phyloP scores from a whole-genome alignment of 2,329 filamentous ascomycete species.

The Bisporella sp. region DNA sequence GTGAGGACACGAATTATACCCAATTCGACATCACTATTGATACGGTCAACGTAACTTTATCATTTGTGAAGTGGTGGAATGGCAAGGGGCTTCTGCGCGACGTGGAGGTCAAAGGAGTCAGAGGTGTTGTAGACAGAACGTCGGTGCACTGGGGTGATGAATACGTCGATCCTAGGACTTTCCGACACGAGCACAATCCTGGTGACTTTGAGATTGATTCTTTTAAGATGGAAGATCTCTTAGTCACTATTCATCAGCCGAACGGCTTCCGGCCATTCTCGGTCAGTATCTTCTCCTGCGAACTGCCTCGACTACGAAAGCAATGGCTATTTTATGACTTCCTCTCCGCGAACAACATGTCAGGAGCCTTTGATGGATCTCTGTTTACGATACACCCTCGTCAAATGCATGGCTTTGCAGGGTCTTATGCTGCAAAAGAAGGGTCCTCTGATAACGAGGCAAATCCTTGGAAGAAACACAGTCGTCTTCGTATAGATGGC shows the following conservation, averaged over 20 bases:
- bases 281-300: slow-evolving; percentile 92
- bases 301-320: slow-evolving; percentile 85
- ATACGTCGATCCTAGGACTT: slow-evolving; percentile 73
- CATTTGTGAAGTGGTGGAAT: slow-evolving; percentile 99
- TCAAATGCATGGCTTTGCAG: slow-evolving; percentile 75
- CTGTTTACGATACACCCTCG: slow-evolving; percentile 95
- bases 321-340: slow-evolving; percentile 99
- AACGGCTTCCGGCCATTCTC: slow-evolving; percentile 88
- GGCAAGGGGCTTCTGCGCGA: slow-evolving; percentile 86
- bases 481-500: slow-evolving; percentile 82
- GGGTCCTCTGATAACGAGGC: slow-evolving; percentile 46
- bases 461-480: slow-evolving; percentile 91
- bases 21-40: slow-evolving; percentile 95
- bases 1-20: slow-evolving; percentile 93
- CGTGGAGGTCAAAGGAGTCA: slow-evolving; percentile 88
- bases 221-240: slow-evolving; percentile 90
- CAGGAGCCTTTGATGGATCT: slow-evolving; percentile 89
- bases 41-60: slow-evolving; percentile 91
- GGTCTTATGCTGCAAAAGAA: slow-evolving; percentile 51
- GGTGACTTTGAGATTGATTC: slow-evolving; percentile 96
- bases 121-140: slow-evolving; percentile 87
- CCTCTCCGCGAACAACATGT: slow-evolving; percentile 90
- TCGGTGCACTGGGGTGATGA: slow-evolving; percentile 66
- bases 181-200: slow-evolving; percentile 77
- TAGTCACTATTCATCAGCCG: slow-evolving; percentile 89